Evolutionary conservation across 345 rosid genomes (phyloP).

Genomic region (Stellera chamaejasme): DNA sequence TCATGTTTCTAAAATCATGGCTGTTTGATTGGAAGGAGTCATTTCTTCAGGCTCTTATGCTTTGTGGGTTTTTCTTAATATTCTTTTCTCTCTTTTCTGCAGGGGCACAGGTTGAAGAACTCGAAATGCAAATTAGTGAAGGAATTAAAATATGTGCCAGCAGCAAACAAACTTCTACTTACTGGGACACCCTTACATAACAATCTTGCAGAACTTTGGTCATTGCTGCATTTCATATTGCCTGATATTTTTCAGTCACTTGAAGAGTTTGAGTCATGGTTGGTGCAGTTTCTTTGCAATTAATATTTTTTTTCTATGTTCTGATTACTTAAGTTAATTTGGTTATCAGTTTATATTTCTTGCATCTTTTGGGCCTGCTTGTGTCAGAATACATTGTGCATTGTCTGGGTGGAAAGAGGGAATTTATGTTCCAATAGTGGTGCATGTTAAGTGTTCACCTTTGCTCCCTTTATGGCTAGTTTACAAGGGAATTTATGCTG

Average conservation of each 20-base stretch:
- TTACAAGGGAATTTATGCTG: no score
- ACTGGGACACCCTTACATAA: slow-evolving; percentile 98
- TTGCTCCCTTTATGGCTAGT: no score
- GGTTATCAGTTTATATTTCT: no score
- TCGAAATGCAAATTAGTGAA: slow-evolving; percentile 67
- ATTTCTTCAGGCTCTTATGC: no score
- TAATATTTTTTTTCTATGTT: no score
- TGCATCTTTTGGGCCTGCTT: no score
- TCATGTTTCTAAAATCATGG: not conserved
- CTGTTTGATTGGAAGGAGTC: not conserved
- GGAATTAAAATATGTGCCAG: slow-evolving; percentile 43
- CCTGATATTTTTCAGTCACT: slow-evolving; percentile 92
- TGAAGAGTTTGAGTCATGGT: slow-evolving; percentile 98
- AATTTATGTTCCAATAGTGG: no score
- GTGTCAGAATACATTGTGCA: no score
- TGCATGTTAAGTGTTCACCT: no score
- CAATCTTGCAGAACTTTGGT: slow-evolving; percentile 95
- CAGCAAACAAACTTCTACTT: slow-evolving; percentile 78
- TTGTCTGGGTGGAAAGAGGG: no score
- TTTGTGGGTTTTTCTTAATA: not conserved
- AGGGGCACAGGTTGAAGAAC: slow-evolving; percentile 98
- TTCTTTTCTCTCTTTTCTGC: slow-evolving; percentile 5
- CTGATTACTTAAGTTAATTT: no score
- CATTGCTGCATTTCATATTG: slow-evolving; percentile 85
- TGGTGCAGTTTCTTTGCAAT: slow-evolving; percentile 10